A percentile compares a stretch with the other conserved stretches of the same genome.
These are phyloP conservation scores for Hondaea fermentalgiana DNA, from an alignment of 108 stramenopile genomes.

Conservation along the genomic window DNA sequence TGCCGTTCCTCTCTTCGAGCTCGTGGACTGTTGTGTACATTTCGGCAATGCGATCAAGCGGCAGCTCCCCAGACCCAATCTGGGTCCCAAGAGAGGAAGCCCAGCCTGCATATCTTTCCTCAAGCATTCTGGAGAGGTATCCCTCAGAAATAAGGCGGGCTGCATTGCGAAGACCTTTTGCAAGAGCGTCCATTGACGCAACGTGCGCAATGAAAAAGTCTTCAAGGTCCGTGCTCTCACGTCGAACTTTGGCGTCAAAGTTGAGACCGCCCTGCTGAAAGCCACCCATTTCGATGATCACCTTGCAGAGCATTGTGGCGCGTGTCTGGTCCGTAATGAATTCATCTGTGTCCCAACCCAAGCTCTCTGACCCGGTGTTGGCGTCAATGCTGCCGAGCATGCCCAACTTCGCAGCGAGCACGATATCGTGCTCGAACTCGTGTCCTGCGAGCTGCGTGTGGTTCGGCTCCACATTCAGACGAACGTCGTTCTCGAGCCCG, in stretches of 20 bases:
- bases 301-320: constrained; percentile 48
- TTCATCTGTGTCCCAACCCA: constrained; percentile 63
- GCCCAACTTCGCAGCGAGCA: constrained; percentile 42
- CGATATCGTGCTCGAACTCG: constrained; percentile 54
- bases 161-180: constrained; percentile 52
- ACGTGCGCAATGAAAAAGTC: constrained; percentile 61
- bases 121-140: constrained; percentile 34
- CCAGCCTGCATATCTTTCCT: constrained; percentile 49
- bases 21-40: background rate
- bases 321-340: constrained; percentile 52
- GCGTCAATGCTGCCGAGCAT: constrained; percentile 60
- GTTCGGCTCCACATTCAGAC: constrained; percentile 63
- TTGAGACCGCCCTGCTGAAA: constrained; percentile 53
- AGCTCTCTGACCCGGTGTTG: constrained; percentile 54
- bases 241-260: constrained; percentile 63
- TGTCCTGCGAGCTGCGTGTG: constrained; percentile 63
- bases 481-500: constrained; percentile 50
- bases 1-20: constrained; percentile 29
- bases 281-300: constrained; percentile 52
- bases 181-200: constrained; percentile 59
- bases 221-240: constrained; percentile 52
- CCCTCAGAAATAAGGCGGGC: constrained; percentile 50
- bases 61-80: constrained; percentile 41
- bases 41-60: constrained; percentile 46
- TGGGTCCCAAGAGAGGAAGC: constrained; percentile 40